Evolutionary conservation across 148 eudicot species (phyloP), one percentile per base, ranked within the genome.

Genomic region (Camellia granthamiana): DNA sequence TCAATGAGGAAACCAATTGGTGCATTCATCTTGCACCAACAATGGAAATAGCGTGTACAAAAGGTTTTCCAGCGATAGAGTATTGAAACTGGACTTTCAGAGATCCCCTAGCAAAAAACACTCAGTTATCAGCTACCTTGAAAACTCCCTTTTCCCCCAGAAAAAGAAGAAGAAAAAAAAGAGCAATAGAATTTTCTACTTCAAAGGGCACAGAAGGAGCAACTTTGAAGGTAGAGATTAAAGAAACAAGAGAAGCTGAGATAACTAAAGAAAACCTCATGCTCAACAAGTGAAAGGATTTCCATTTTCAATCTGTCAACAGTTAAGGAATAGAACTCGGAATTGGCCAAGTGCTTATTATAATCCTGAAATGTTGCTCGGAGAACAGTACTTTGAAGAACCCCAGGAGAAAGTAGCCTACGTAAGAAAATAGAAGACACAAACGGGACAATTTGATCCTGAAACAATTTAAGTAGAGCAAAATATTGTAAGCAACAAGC

Each of bases 21-120:
- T 69, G 84, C 88, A 88, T 88, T 92, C 49, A 78, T 80, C 81
- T 89, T 87, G 87, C 95, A 86, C 99, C 99, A 96, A 44, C 70
- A 69, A 78, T 88, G 81, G 76, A 85, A 88, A 85, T 91, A 94
- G 52, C 89, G 90, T 55, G 90, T 38, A 73, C 90, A 85, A 72
- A 93, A 90, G 21, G 84, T 87, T 88, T 86, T 92, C 99, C 99
- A 93, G 84, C 92, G 84, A 69, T 90, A 90, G 60, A 96, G 88
- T 69, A 92, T 76, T 42, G 93, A 91, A 85, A 83, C 80, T 62
- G 92, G 86, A 83, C 85, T 89, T 69, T 88, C 90, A 76, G 88
- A 78, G 72, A 87, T 84, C 79, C 89, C 98, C 99, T 96, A 82
- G 67, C 47, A 83, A 75, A 88, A 59, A 69, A 85, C 15, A 83